A percentile compares a stretch with the other conserved stretches of the same genome.
These are phyloP conservation scores for Melocanna baccifera DNA, from an alignment of 176 grass and related monocot genomes.

Conservation along the genomic window DNA sequence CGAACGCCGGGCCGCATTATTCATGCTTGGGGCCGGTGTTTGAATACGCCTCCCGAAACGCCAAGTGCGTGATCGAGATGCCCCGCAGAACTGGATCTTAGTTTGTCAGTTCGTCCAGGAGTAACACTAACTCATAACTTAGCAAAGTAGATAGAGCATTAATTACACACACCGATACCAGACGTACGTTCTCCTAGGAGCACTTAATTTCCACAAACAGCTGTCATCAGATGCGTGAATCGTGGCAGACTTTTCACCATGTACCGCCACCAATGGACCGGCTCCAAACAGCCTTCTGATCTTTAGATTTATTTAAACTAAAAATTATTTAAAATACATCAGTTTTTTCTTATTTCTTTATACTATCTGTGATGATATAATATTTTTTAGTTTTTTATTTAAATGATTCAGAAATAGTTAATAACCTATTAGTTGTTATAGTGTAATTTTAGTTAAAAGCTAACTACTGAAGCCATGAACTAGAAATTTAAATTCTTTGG, in stretches of 20 bases:
- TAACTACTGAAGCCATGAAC: rapidly evolving
- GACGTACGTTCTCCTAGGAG: not conserved
- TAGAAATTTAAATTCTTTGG: rapidly evolving
- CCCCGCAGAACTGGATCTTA: constrained; percentile 11
- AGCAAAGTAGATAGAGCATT: not conserved
- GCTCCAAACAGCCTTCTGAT: no score
- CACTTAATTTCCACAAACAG: not conserved
- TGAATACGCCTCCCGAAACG: constrained; percentile 36
- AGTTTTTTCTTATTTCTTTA: no score
- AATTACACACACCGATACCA: not conserved
- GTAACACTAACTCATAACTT: not conserved
- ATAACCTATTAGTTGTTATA: no score
- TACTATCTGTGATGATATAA: no score
- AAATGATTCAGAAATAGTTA: no score
- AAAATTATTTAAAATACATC: no score
- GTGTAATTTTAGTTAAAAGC: rapidly evolving
- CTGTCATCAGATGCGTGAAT: constrained; percentile 10
- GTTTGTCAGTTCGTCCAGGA: not conserved
- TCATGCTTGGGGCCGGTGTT: not conserved
- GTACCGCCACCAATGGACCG: not conserved
- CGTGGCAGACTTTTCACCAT: not conserved
- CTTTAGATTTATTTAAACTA: no score
- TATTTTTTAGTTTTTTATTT: no score
- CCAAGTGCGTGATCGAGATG: constrained; percentile 36
- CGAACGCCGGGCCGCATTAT: constrained; percentile 13